Base-by-base conservation (phyloP, 257 asterid genomes). In the Catharanthus roseus region DNA sequence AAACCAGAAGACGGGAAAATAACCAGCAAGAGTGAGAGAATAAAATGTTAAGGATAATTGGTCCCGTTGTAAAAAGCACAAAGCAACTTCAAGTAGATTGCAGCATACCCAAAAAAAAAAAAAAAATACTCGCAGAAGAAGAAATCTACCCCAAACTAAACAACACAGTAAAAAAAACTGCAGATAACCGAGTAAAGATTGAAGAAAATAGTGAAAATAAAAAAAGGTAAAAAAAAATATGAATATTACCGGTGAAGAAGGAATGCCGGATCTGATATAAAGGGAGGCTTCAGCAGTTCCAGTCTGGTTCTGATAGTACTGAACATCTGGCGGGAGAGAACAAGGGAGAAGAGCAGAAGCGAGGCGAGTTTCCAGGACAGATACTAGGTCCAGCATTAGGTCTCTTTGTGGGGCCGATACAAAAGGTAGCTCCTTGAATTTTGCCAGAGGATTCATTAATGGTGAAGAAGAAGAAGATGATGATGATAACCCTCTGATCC, bases 401-500 rank as follows among this genome's bases (percentile, higher is more conserved):
- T 86, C 77, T 61, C 81, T 89, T 16, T 82, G 90, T 18, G 93
- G 83, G 24, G 67, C 81, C 0, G 96, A 83, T 13, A 77, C 95
- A 24, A 85, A 75, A 0, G 98, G 97, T 64, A 90, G 90, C 34
- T 87, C 96, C 86, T 76, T 79, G 85, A 90, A 85, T 65, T 87
- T 88, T 3, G 77, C 24, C 41, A 65, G 82, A 54, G 86, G 70
- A 72, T 79, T 85, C 87, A 81, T 86, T 65, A 81, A 55, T 23
- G 82, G 75, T 23, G 86, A 60, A 42, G 78, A 47, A 5, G 80
- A 72, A 1, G 67, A 56, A 10, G 68, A 65, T 19, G 67, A 74
- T 34, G 58, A 49, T 16, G 38, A n/a, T n/a, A n/a, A n/a, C n/a
- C n/a, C 5, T 53, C 50, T 47, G 28, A 42, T 41, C 36, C 42